Evolutionary conservation across 2,329 filamentous ascomycete species (phyloP), one percentile per base, ranked within the genome.

Genomic region (Botrytis medusae): DNA sequence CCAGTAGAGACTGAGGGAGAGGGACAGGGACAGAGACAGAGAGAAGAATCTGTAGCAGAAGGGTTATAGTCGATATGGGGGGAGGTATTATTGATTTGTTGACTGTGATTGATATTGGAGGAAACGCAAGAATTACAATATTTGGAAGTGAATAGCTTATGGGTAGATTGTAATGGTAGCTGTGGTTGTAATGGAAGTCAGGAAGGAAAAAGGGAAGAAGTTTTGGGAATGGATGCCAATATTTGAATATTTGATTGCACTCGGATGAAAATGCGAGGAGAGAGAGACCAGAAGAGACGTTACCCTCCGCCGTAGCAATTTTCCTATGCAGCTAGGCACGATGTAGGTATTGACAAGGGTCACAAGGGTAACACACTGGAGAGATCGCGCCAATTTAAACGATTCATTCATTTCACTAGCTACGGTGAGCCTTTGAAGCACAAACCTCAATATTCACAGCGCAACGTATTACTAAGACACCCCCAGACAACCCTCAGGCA

Each of bases 321-420:
- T 48, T 48, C 62, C 62, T 46, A 48, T 48, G 62, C 62, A 65
- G 29, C 29, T 51, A 51, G 48, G 46, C 25, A 5, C 46, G 25
- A 25, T 25, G 46, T 51, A 51, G 22, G 46, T 51, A 51, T 37
- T 20, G 16, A 44, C 61, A 22, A 14, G 61, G n/a, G 46, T 68
- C 25, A 51, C 48, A n/a, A n/a, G 48, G 48, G 48, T 16, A 16
- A 2, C 12, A 8, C 9, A 8, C 18, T 29, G 16, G 16, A 40
- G 9, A 51, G n/a, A 51, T 54, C 1, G 42, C 64, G 34, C 64
- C 54, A 54, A 40, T 40, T 42, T 29, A 44, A 16, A 40, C 64
- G 37, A 69, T 57, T 32, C n/a, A 57, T 57, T 57, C n/a, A 59
- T 44, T 20, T 9, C 54, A 69, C 67, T 69, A 69, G 16, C 51